A percentile compares a stretch with the other conserved stretches of the same genome.
These are phyloP conservation scores for Neofusicoccum ribis DNA, from an alignment of 2,329 filamentous ascomycete genomes.

Conservation along the genomic window DNA sequence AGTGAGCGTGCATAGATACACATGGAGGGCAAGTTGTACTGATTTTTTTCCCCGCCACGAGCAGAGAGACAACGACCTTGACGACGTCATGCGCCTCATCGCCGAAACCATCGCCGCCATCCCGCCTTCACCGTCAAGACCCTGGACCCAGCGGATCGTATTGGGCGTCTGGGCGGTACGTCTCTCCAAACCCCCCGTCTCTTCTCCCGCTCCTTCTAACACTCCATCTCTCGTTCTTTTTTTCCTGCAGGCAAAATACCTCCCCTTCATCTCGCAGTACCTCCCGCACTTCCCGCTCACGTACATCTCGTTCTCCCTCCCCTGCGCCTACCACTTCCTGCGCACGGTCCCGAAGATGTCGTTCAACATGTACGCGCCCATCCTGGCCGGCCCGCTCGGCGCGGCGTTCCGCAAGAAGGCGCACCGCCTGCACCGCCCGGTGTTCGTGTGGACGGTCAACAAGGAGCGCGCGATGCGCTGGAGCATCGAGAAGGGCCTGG, in stretches of 20 bases:
- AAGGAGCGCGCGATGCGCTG: conserved; percentile 76
- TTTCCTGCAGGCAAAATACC: conserved; percentile 59
- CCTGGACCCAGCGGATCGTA: conserved; percentile 74
- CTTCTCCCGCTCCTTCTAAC: too few relatives aligned
- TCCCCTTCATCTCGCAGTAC: conserved; percentile 62
- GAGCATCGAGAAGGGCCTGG: conserved; percentile 65
- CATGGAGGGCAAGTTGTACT: too few relatives aligned
- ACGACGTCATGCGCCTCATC: conserved; percentile 69
- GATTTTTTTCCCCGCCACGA: too few relatives aligned
- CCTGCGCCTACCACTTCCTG: conserved; percentile 72
- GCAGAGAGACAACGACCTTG: conserved; percentile 68
- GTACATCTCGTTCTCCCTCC: conserved; percentile 67
- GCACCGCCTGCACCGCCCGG: conserved; percentile 54
- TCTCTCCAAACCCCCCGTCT: neutral
- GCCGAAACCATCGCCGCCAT: conserved; percentile 62
- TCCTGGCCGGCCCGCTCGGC: conserved; percentile 69
- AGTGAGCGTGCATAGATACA: too few relatives aligned
- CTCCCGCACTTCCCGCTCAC: conserved; percentile 64
- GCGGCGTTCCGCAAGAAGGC: conserved; percentile 64
- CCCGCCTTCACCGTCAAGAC: conserved; percentile 43
- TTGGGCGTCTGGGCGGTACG: conserved; percentile 78
- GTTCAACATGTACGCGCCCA: conserved; percentile 74
- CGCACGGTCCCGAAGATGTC: conserved; percentile 62
- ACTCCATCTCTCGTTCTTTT: too few relatives aligned
- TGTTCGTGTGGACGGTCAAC: conserved; percentile 89